Conservation (phyloP, 1,284 basidiomycete species). For the Irpex rosettiformis region DNA sequence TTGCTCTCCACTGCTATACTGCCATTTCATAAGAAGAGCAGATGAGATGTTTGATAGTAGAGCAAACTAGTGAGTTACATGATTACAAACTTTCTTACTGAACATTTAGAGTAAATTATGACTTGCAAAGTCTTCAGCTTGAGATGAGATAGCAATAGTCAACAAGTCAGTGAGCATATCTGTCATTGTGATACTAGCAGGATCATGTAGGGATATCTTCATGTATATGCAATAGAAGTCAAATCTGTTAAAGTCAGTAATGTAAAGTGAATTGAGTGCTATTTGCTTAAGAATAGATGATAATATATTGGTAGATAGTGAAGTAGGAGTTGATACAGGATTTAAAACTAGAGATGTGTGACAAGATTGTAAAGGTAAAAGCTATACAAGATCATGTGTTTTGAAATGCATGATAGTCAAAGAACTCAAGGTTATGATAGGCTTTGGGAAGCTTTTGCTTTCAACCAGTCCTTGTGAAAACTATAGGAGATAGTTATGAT, state of each 20-base stretch:
- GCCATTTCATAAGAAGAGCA: conserved; percentile 12
- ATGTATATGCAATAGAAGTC: not conserved
- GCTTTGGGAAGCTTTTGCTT: not conserved
- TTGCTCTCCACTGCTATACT: conserved; percentile 3
- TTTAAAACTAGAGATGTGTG: not conserved
- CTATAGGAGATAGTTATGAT: no score
- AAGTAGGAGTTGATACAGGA: not conserved
- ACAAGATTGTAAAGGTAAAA: not conserved
- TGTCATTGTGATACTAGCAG: not conserved
- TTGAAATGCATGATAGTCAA: not conserved
- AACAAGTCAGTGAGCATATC: not conserved
- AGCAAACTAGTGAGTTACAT: not conserved
- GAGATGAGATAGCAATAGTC: not conserved
- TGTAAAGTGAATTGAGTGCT: not conserved
- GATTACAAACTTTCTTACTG: not conserved
- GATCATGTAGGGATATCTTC: not conserved
- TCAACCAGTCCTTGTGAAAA: not conserved
- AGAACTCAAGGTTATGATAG: not conserved
- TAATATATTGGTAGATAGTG: not conserved
- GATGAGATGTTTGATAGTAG: conserved; percentile 11
- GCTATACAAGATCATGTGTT: not conserved
- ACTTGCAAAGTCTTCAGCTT: not conserved
- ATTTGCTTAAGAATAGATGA: not conserved
- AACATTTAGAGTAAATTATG: not conserved
- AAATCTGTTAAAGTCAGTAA: not conserved